Evolutionary conservation across 2,329 filamentous ascomycete genomes (phyloP).

Genomic region (Lachnellula arida): DNA sequence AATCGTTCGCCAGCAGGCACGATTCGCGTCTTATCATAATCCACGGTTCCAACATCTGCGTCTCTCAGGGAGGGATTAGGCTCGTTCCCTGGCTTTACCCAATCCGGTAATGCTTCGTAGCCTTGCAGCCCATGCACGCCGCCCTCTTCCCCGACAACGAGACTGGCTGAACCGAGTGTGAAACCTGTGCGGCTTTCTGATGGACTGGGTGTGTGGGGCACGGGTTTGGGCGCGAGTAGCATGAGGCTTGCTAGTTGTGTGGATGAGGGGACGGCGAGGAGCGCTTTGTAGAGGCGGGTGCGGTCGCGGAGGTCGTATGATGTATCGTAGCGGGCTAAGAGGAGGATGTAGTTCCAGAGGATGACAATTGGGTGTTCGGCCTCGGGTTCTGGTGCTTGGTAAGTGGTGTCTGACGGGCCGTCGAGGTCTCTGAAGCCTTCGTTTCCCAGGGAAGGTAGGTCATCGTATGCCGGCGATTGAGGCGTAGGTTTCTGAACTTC

Average conservation of each 20-base stretch:
- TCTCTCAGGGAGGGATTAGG: conserved; percentile 72
- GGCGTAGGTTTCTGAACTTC: conserved; percentile 28
- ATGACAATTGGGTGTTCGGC: conserved; percentile 63
- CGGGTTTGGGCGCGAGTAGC: conserved; percentile 88
- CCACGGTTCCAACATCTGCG: conserved; percentile 39
- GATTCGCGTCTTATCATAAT: conserved; percentile 36
- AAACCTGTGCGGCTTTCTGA: conserved; percentile 77
- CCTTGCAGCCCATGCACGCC: conserved; percentile 71
- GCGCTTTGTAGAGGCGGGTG: conserved; percentile 78
- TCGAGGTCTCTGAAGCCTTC: conserved; percentile 27
- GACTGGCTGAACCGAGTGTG: conserved; percentile 75
- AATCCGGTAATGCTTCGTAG: conserved; percentile 75
- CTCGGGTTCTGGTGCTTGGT: conserved; percentile 21
- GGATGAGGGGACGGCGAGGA: conserved; percentile 68
- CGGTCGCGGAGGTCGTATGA: conserved; percentile 95
- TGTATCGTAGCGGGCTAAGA: conserved; percentile 85
- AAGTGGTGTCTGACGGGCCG: conserved; percentile 12
- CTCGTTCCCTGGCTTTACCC: conserved; percentile 77
- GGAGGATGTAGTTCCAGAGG: conserved; percentile 79
- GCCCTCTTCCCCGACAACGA: conserved; percentile 74
- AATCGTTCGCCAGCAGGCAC: conserved; percentile 60
- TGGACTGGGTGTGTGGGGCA: conserved; percentile 84
- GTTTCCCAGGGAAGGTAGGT: conserved; percentile 15
- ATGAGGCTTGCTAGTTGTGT: conserved; percentile 85
- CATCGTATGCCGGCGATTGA: conserved; percentile 23